Percentiles rank a stretch among this genome's conserved stretches.
Conservation (phyloP, 2,329 filamentous ascomycete species). For the Pseudofabraea citricarpa region DNA sequence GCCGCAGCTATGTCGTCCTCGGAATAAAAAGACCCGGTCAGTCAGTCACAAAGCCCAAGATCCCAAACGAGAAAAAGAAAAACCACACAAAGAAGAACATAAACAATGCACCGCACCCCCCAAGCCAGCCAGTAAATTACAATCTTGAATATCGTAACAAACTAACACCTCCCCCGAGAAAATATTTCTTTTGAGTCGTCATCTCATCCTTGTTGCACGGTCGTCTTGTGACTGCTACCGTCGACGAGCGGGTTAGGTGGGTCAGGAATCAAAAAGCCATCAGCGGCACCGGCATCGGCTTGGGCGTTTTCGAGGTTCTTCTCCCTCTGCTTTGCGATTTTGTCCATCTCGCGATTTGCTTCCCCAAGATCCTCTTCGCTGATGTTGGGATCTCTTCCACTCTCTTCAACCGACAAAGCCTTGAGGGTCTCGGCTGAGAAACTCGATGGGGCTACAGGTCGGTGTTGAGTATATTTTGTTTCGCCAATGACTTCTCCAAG, state of each 20-base stretch:
- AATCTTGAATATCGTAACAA: too few relatives aligned
- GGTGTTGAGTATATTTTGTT: background rate
- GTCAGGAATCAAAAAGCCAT: conserved; percentile 1
- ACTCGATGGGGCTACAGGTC: background rate
- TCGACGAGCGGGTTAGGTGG: background rate
- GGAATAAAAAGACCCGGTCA: too few relatives aligned
- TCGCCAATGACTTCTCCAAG: conserved; percentile 1
- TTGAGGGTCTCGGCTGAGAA: conserved; percentile 3
- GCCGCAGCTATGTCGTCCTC: too few relatives aligned
- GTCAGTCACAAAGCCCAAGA: too few relatives aligned
- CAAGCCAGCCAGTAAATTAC: too few relatives aligned
- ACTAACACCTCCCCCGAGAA: too few relatives aligned
- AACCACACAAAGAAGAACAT: too few relatives aligned
- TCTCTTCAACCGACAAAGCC: background rate
- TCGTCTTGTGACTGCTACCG: background rate
- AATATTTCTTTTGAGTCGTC: too few relatives aligned
- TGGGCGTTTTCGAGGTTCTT: background rate
- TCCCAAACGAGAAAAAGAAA: too few relatives aligned
- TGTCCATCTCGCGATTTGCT: conserved; percentile 1
- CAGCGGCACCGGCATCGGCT: background rate
- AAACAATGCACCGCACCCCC: too few relatives aligned
- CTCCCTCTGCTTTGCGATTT: conserved; percentile 2
- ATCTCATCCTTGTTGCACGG: conserved; percentile 1
- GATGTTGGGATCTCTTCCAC: background rate
- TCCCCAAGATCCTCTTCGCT: background rate